phyloP scores from a whole-genome alignment of 140 eudicot genomes.

The Cichorium intybus region DNA sequence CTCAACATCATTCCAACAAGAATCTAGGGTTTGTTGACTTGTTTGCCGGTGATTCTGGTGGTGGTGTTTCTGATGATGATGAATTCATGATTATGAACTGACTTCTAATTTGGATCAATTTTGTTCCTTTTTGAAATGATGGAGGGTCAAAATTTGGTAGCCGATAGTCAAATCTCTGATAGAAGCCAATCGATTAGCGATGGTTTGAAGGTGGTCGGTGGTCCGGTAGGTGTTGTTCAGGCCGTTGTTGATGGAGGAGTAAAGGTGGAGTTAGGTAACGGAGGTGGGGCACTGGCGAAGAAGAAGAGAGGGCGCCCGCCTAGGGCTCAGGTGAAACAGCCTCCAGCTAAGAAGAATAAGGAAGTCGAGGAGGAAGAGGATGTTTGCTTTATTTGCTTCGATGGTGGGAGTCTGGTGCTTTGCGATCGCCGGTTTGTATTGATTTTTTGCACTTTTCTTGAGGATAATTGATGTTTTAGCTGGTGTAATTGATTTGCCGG shows the following conservation, averaged over 20 bases:
- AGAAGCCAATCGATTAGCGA: conserved; percentile 27
- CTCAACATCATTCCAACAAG: conserved; percentile 16
- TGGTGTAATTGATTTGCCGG: neutral
- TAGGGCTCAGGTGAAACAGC: conserved; percentile 32
- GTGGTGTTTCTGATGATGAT: neutral
- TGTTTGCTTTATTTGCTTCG: conserved; percentile 96
- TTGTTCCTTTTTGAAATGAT: conserved; percentile 7
- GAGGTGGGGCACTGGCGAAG: conserved; percentile 27
- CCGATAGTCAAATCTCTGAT: conserved; percentile 9
- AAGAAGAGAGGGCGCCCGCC: conserved; percentile 86
- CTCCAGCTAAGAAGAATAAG: conserved; percentile 39
- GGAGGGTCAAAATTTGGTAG: conserved; percentile 21
- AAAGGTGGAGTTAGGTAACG: conserved; percentile 25
- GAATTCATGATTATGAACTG: too few species aligned
- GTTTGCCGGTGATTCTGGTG: neutral
- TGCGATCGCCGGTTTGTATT: conserved; percentile 82
- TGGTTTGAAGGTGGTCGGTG: conserved; percentile 32
- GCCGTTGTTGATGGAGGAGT: conserved; percentile 11
- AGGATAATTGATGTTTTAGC: neutral
- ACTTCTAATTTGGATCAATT: conserved; percentile 10
- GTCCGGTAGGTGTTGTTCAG: conserved; percentile 19
- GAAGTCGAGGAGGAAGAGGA: conserved; percentile 64
- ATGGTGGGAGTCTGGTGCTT: conserved; percentile 89
- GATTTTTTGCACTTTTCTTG: neutral
- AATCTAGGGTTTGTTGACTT: conserved; percentile 30